Percentiles rank a stretch among this genome's conserved stretches.
Conservation (phyloP, 768 basidiomycete genomes). For the Sporobolomyces roseus region DNA sequence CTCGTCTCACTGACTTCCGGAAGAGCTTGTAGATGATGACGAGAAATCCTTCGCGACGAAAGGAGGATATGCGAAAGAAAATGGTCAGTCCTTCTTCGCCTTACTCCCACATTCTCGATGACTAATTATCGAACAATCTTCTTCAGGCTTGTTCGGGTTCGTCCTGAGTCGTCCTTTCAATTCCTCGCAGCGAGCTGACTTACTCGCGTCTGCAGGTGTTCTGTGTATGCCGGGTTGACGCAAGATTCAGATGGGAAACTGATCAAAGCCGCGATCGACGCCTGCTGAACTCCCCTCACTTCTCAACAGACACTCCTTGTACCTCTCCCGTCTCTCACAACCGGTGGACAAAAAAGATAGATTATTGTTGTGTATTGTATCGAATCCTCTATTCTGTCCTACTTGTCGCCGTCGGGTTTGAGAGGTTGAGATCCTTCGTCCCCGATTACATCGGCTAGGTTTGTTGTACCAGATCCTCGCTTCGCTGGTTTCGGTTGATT, state of each 20-base stretch:
- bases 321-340: too few relatives aligned
- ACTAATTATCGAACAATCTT: too few relatives aligned
- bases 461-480: conserved; percentile 61
- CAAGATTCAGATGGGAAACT: conserved; percentile 18
- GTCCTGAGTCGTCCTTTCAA: too few relatives aligned
- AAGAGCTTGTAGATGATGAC: conserved; percentile 13
- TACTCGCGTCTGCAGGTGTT: neutral
- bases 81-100: conserved; percentile 1
- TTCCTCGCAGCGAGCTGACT: too few relatives aligned
- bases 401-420: conserved; percentile 6
- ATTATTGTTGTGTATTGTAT: neutral
- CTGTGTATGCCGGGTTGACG: conserved; percentile 15
- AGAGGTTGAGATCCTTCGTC: conserved; percentile 25
- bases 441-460: conserved; percentile 60
- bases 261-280: conserved; percentile 12
- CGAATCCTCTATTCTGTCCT: neutral
- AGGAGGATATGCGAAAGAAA: neutral
- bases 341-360: too few relatives aligned
- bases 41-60: conserved; percentile 8
- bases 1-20: neutral
- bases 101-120: neutral
- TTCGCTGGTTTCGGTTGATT: conserved; percentile 65
- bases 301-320: too few relatives aligned
- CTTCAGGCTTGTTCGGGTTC: neutral
- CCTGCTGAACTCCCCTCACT: conserved; percentile 22